Evolutionary conservation across 2,329 filamentous ascomycete genomes (phyloP).

Genomic region (Colletotrichum tabaci): DNA sequence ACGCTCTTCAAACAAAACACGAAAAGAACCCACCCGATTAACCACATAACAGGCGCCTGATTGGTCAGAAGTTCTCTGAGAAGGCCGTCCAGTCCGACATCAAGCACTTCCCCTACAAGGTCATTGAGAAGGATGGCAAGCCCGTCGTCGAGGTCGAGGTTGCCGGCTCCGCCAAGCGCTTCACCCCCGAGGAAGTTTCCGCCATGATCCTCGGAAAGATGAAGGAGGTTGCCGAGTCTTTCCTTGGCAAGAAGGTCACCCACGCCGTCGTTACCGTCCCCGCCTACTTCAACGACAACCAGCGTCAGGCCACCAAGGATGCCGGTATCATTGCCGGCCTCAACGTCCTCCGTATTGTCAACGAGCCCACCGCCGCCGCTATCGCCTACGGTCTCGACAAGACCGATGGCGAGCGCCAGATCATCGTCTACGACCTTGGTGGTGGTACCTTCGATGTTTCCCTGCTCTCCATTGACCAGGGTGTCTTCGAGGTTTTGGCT

Average conservation of each 20-base stretch:
- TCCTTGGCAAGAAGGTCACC: slow-evolving; percentile 86
- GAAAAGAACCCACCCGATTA: slow-evolving; percentile 42
- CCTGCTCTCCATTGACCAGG: slow-evolving; percentile 90
- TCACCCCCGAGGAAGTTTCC: slow-evolving; percentile 86
- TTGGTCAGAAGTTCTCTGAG: slow-evolving; percentile 86
- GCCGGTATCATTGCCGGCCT: slow-evolving; percentile 92
- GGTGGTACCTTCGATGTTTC: slow-evolving; percentile 97
- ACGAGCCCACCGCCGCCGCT: slow-evolving; percentile 95
- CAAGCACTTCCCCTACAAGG: slow-evolving; percentile 99
- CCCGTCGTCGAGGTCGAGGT: slow-evolving; percentile 85
- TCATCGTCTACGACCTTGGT: slow-evolving; percentile 94
- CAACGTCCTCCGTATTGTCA: slow-evolving; percentile 95
- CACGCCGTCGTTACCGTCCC: slow-evolving; percentile 95
- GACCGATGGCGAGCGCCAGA: slow-evolving; percentile 86
- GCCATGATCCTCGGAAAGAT: slow-evolving; percentile 89
- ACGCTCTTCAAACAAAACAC: neutral
- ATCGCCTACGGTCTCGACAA: slow-evolving; percentile 96
- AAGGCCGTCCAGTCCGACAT: slow-evolving; percentile 92
- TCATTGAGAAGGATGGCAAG: slow-evolving; percentile 91
- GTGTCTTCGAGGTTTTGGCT: slow-evolving; percentile 94
- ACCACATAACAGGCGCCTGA: slow-evolving; percentile 74
- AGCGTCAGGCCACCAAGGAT: slow-evolving; percentile 97
- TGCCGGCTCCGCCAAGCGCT: slow-evolving; percentile 75
- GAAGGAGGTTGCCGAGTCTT: slow-evolving; percentile 86
- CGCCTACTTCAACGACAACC: slow-evolving; percentile 98